Conservation (phyloP, 129 eudicot species). For the Daucus carota region DH1_v3.0 NC_030388.2:30714001-30714500, state of each 20-base stretch:
- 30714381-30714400: conserved; percentile 83
- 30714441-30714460: conserved; percentile 57
- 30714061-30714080: conserved; percentile 68
- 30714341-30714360: conserved; percentile 85
- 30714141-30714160: conserved; percentile 84
- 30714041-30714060: conserved; percentile 89
- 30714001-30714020: conserved; percentile 37
- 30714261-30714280: conserved; percentile 90
- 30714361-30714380: conserved; percentile 99
- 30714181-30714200: conserved; percentile 87
- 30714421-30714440: conserved; percentile 88
- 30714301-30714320: conserved; percentile 81
- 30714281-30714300: conserved; percentile 98
- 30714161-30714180: conserved; percentile 89
- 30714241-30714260: conserved; percentile 78
- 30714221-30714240: conserved; percentile 97
- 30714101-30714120: conserved; percentile 92
- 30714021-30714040: conserved; percentile 77
- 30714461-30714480: conserved; percentile 75
- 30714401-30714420: conserved; percentile 78
- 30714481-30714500: conserved; percentile 87
- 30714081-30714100: conserved; percentile 73
- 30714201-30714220: conserved; percentile 92
- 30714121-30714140: conserved; percentile 73
- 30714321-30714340: conserved; percentile 70